A percentile compares a stretch with the other conserved stretches of the same genome.
Evolutionary conservation across 2,329 filamentous ascomycete genomes (phyloP).

Genomic region (Claviceps maximensis): DNA sequence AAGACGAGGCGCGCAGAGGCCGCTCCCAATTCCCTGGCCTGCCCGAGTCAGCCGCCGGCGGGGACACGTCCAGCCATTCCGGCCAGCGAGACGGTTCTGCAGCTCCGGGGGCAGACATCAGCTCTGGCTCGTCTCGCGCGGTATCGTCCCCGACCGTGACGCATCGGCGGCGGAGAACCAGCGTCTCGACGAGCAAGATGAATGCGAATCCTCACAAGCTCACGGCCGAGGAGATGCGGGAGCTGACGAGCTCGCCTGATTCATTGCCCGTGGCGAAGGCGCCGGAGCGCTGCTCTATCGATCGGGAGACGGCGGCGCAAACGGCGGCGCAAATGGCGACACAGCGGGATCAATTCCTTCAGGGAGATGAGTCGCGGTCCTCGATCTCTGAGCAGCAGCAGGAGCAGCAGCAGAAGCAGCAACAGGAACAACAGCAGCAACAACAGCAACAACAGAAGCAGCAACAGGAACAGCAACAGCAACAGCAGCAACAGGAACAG

Average conservation of each 20-base stretch:
- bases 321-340: constrained; percentile 14
- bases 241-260: constrained; percentile 41
- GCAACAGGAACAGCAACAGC: background rate
- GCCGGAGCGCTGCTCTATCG: constrained; percentile 17
- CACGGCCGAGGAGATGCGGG: constrained; percentile 45
- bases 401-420: background rate
- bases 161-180: constrained; percentile 14
- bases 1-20: constrained; percentile 12
- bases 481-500: background rate
- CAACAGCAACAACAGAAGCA: background rate
- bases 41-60: background rate
- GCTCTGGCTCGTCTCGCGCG: background rate
- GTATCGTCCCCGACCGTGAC: constrained; percentile 4
- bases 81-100: background rate
- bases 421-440: background rate
- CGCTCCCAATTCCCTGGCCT: constrained; percentile 2
- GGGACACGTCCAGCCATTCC: background rate
- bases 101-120: background rate
- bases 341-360: constrained; percentile 12
- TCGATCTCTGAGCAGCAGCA: background rate
- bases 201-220: constrained; percentile 37
- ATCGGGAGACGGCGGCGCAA: constrained; percentile 18
- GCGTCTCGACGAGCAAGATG: constrained; percentile 18
- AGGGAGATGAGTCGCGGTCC: background rate
- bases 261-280: constrained; percentile 41